Evolutionary conservation across 2,329 filamentous ascomycete genomes (phyloP).

Genomic region (Berkeleyomyces rouxiae): DNA sequence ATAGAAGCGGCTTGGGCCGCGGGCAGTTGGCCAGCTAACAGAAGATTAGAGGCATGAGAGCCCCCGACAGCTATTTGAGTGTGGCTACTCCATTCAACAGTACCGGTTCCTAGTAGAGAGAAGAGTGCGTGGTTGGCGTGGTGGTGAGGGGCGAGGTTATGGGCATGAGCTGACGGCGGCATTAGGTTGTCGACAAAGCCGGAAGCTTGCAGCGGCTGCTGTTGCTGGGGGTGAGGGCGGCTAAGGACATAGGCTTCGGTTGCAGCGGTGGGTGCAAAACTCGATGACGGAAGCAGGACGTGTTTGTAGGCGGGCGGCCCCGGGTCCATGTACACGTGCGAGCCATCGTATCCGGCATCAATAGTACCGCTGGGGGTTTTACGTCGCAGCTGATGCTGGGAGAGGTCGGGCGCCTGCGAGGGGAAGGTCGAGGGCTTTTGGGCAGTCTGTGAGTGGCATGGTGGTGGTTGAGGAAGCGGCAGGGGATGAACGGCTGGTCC

Average conservation of each 20-base stretch:
- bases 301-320: conserved; percentile 71
- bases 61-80: background rate
- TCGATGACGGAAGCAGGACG: conserved; percentile 50
- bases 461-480: background rate
- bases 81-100: background rate
- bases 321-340: conserved; percentile 52
- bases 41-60: background rate
- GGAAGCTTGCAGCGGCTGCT: background rate
- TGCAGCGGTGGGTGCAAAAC: background rate
- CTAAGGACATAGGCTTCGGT: background rate
- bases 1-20: background rate
- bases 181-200: background rate
- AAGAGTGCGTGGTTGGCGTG: background rate
- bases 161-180: background rate
- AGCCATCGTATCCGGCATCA: conserved; percentile 79
- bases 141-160: background rate
- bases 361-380: conserved; percentile 94
- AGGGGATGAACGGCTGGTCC: background rate
- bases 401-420: background rate
- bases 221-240: background rate
- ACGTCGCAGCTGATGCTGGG: conserved; percentile 52
- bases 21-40: background rate
- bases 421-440: background rate
- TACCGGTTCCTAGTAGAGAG: background rate
- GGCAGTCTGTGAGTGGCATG: background rate